These are phyloP conservation scores for Calcarisporium arbuscula DNA, from an alignment of 2,329 filamentous ascomycete species.

Conservation along the genomic window DNA sequence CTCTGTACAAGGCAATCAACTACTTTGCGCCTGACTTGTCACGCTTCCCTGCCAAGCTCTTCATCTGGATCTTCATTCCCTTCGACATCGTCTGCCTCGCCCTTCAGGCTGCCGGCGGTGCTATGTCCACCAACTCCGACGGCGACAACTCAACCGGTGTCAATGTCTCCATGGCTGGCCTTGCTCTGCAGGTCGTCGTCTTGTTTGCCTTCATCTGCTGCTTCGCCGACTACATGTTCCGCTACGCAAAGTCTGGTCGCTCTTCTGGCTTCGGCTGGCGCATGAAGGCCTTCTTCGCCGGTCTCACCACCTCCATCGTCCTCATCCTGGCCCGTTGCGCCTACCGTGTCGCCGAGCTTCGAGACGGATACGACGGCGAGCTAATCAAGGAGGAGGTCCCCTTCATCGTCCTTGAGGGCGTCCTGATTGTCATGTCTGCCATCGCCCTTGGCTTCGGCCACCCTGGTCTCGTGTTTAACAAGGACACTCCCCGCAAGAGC, in stretches of 20 bases:
- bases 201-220: constrained; percentile 44
- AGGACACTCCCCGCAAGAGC: constrained; percentile 6
- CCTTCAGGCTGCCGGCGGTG: constrained; percentile 52
- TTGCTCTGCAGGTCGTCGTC: constrained; percentile 52
- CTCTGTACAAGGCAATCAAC: constrained; percentile 40
- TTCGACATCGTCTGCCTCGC: constrained; percentile 51
- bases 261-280: constrained; percentile 20
- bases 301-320: constrained; percentile 46
- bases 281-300: constrained; percentile 41
- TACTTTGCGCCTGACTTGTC: constrained; percentile 33
- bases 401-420: constrained; percentile 49
- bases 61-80: constrained; percentile 46
- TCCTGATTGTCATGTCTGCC: constrained; percentile 30
- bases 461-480: constrained; percentile 33
- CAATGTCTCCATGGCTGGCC: constrained; percentile 41
- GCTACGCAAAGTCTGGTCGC: constrained; percentile 27
- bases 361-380: constrained; percentile 52
- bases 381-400: constrained; percentile 46
- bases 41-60: constrained; percentile 35
- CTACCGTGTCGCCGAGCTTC: constrained; percentile 61
- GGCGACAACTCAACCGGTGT: constrained; percentile 32
- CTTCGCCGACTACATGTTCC: constrained; percentile 44
- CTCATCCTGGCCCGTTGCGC: constrained; percentile 56
- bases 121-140: constrained; percentile 36
- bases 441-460: constrained; percentile 32